These are phyloP conservation scores for Epichloe sibirici DNA, from an alignment of 2,329 filamentous ascomycete species.

Conservation along the genomic window DNA sequence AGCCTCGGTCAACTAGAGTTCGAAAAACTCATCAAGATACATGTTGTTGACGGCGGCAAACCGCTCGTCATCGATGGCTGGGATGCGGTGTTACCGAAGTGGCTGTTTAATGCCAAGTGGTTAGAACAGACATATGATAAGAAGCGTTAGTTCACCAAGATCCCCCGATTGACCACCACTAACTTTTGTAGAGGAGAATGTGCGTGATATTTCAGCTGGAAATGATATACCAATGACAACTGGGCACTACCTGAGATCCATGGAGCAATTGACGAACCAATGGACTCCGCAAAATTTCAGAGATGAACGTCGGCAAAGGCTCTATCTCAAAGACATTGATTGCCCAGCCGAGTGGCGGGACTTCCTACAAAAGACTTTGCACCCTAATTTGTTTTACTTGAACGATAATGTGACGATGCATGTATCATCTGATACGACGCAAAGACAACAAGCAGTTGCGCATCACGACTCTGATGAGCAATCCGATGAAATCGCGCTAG, in stretches of 20 bases:
- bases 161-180: conserved; percentile 10
- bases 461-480: conserved; percentile 26
- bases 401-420: conserved; percentile 57
- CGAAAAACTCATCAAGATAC: conserved; percentile 70
- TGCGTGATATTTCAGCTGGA: conserved; percentile 65
- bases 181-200: conserved; percentile 56
- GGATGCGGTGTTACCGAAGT: conserved; percentile 59
- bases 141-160: conserved; percentile 47
- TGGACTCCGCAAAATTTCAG: conserved; percentile 66
- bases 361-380: conserved; percentile 64
- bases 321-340: conserved; percentile 96
- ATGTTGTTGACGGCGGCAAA: conserved; percentile 75
- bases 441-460: conserved; percentile 16
- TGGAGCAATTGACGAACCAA: conserved; percentile 73
- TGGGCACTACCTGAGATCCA: conserved; percentile 79
- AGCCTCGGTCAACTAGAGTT: conserved; percentile 67
- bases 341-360: conserved; percentile 81
- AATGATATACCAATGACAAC: conserved; percentile 73
- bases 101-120: conserved; percentile 73
- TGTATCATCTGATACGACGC: conserved; percentile 4
- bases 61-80: conserved; percentile 88
- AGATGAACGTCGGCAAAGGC: conserved; percentile 67
- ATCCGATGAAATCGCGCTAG: conserved; percentile 43
- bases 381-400: conserved; percentile 75
- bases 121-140: conserved; percentile 65